phyloP scores from a whole-genome alignment of 2,329 filamentous ascomycete genomes.

The Sclerotinia subarctica region DNA sequence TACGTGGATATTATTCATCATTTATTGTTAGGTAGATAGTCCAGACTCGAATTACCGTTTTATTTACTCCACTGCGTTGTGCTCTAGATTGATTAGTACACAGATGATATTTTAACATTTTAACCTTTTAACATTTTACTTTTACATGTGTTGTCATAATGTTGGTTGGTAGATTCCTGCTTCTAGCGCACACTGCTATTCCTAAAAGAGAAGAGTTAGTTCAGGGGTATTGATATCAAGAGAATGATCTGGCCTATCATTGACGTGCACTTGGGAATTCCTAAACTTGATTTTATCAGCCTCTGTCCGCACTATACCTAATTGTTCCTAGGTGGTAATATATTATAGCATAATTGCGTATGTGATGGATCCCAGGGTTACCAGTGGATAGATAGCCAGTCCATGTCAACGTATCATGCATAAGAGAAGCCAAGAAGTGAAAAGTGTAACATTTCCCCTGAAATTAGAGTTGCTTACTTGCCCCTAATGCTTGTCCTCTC shows the following conservation, averaged over 20 bases:
- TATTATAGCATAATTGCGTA: too few relatives aligned
- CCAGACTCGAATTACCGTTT: neutral
- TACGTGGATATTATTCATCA: neutral
- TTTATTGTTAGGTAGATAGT: too few relatives aligned
- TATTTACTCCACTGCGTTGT: neutral
- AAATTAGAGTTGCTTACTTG: neutral
- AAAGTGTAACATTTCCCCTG: slow-evolving; percentile 9
- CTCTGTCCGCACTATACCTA: neutral
- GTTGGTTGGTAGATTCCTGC: neutral
- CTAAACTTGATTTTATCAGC: neutral
- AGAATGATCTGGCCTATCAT: neutral
- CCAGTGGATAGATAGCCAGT: too few relatives aligned
- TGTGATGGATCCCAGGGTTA: neutral
- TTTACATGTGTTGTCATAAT: too few relatives aligned
- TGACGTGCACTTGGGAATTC: neutral
- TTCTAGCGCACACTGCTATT: neutral
- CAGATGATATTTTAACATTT: too few relatives aligned
- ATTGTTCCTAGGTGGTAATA: neutral
- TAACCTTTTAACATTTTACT: too few relatives aligned
- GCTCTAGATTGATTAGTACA: neutral
- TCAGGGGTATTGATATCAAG: neutral
- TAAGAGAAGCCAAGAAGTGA: neutral
- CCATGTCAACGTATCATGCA: neutral
- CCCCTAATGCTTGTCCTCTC: neutral
- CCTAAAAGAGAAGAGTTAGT: neutral